Evolutionary conservation across 192 early-diverging fungal genomes (phyloP).

Genomic region (Piromyces sp.): DNA sequence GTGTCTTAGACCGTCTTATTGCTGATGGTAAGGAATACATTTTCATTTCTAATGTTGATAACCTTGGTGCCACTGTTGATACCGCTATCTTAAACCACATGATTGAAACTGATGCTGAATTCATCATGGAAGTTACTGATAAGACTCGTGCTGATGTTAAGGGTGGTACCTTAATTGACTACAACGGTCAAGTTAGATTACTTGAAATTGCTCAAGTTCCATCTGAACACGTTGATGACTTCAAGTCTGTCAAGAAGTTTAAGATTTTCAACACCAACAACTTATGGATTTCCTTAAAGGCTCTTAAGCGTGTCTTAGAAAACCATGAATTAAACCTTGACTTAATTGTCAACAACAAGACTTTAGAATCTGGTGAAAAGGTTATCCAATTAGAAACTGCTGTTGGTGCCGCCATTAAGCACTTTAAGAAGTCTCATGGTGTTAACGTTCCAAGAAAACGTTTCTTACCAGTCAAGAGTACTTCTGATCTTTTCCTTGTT

Average conservation of each 20-base stretch:
- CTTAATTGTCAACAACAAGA: slow-evolving; percentile 95
- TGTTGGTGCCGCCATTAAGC: slow-evolving; percentile 96
- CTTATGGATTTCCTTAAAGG: slow-evolving; percentile 69
- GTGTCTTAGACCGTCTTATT: slow-evolving; percentile 79
- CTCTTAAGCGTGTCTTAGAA: slow-evolving; percentile 70
- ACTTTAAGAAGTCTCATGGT: slow-evolving; percentile 84
- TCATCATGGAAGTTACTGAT: slow-evolving; percentile 98
- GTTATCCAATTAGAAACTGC: slow-evolving; percentile 98
- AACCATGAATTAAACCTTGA: slow-evolving; percentile 67
- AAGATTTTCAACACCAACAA: slow-evolving; percentile 84
- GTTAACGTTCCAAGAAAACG: slow-evolving; percentile 94
- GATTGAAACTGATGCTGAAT: slow-evolving; percentile 70
- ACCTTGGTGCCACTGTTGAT: slow-evolving; percentile 94
- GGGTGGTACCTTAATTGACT: slow-evolving; percentile 97
- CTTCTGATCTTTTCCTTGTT: slow-evolving; percentile 90
- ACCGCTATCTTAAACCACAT: slow-evolving; percentile 80
- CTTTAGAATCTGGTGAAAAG: slow-evolving; percentile 79
- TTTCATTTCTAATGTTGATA: slow-evolving; percentile 98
- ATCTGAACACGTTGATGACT: slow-evolving; percentile 87
- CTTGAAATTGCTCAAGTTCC: slow-evolving; percentile 99
- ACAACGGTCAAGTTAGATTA: slow-evolving; percentile 80
- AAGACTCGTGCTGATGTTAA: slow-evolving; percentile 99
- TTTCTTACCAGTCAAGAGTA: slow-evolving; percentile 97
- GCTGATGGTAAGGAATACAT: slow-evolving; percentile 94
- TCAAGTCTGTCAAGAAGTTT: slow-evolving; percentile 99